Evolutionary conservation across 345 rosid species (phyloP).

Genomic region (Pugionium cornutum): DNA sequence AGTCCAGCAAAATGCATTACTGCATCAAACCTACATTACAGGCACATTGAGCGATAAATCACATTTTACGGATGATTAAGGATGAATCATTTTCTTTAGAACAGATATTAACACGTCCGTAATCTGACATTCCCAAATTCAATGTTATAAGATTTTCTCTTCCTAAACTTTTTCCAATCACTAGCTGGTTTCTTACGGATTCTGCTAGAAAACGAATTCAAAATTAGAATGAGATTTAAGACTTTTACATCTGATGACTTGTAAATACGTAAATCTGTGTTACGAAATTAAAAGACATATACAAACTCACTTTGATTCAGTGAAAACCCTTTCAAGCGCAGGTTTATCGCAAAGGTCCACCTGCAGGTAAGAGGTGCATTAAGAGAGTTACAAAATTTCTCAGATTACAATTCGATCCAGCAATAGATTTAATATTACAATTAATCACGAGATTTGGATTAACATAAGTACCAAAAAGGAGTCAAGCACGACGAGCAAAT

Average conservation of each 20-base stretch:
- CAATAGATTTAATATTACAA: background rate
- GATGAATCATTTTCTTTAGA: constrained; percentile 7
- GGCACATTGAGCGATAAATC: background rate
- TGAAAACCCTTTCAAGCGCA: constrained; percentile 72
- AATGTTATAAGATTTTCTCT: background rate
- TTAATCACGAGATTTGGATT: background rate
- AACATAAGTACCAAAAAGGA: background rate
- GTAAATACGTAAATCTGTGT: background rate
- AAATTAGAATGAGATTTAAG: constrained; percentile 21
- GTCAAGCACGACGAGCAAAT: constrained; percentile 2
- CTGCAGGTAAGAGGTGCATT: constrained; percentile 50
- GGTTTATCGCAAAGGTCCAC: constrained; percentile 81
- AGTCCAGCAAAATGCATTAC: constrained; percentile 99
- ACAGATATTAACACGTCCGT: constrained; percentile 23
- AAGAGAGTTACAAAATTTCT: constrained; percentile 3
- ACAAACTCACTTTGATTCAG: constrained; percentile 57
- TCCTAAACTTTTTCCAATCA: background rate
- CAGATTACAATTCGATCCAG: constrained; percentile 31
- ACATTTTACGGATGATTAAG: constrained; percentile 9
- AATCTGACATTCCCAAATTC: constrained; percentile 1
- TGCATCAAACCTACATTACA: constrained; percentile 76
- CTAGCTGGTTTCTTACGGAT: background rate
- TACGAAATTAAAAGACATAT: background rate
- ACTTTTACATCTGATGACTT: background rate
- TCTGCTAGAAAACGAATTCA: constrained; percentile 5